Evolutionary conservation across 2,329 filamentous ascomycete genomes (phyloP), one percentile per base, ranked within the genome.

Genomic region (Dothiorella sarmentorum): DNA sequence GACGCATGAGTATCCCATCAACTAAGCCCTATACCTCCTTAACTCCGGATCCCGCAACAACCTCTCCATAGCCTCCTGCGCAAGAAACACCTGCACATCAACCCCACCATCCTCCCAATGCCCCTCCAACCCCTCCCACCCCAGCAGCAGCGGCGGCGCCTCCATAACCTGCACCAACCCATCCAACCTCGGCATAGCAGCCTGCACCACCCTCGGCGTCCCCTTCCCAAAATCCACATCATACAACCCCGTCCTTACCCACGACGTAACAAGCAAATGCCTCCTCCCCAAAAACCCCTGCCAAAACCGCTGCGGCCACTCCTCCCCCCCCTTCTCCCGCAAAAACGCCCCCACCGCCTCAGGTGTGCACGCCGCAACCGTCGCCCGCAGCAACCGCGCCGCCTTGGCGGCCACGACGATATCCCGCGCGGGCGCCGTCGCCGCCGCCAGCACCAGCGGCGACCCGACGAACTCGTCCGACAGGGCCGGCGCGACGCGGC

Each of bases 221-320:
- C 55, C 49, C 2, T 61, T 56, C 4, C 65, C 65, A 62, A 81
- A 80, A 11, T 77, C 71, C 11, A 80, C 71, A 35, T 78, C 71
- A 17, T 76, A 74, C 7, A 73, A 64, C 18, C 66, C 67, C 13
- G 70, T 57, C 27, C 73, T 64, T 22, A 71, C 69, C 79, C 78
- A 81, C 0, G 73, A 76, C 4, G 78, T 80, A 3, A 76, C 73
- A 3, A 80, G 61, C 0, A 73, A 62, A 64, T 80, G 78, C 20
- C 69, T 65, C 0, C 62, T 59, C 0, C 78, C 79, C 6, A 79
- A 58, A 56, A 80, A 81, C 0, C 64, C 74, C 60, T 77, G 73
- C 79, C 78, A 81, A 15, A 81, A 61, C 5, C 79, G 69, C 65
- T 81, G 78, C 0, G 79, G 78, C 10, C 71, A 72, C 10, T 71